Conservation (phyloP, 495 filamentous ascomycete genomes). For the Usnea hakonensis region DNA sequence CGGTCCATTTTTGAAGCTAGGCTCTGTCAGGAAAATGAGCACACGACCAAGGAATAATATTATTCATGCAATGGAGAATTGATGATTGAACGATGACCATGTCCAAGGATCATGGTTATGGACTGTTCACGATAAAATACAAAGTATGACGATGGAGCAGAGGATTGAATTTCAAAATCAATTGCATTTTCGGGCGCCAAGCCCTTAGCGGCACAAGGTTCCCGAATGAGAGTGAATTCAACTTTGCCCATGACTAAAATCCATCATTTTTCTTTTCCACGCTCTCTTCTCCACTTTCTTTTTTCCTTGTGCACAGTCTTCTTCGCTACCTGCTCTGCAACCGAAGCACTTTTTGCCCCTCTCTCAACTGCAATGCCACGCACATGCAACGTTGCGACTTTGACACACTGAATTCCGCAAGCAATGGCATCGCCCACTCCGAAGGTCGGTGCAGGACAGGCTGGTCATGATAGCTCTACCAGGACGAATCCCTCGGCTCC, state of each 20-base stretch:
- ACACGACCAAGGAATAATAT: neutral
- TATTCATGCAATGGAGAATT: too few species aligned
- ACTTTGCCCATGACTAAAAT: neutral
- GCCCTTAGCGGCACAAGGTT: neutral
- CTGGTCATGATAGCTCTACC: neutral
- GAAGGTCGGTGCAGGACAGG: neutral
- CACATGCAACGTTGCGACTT: neutral
- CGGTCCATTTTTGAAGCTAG: neutral
- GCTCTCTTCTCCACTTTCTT: neutral
- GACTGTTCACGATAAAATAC: neutral
- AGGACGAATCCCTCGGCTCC: constrained; percentile 4
- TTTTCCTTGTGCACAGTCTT: neutral
- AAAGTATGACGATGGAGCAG: too few species aligned
- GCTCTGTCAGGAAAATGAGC: neutral
- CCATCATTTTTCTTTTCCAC: neutral
- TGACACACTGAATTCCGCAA: neutral
- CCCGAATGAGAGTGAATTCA: neutral
- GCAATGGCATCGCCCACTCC: constrained; percentile 12
- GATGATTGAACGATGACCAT: neutral
- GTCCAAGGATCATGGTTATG: neutral
- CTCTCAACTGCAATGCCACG: neutral
- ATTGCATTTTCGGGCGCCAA: neutral
- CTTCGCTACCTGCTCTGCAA: too few species aligned
- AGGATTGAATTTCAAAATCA: neutral
- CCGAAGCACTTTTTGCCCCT: too few species aligned